Conservation (phyloP, 2,329 filamentous ascomycete species). For the Geoglossum cookeanum region DNA sequence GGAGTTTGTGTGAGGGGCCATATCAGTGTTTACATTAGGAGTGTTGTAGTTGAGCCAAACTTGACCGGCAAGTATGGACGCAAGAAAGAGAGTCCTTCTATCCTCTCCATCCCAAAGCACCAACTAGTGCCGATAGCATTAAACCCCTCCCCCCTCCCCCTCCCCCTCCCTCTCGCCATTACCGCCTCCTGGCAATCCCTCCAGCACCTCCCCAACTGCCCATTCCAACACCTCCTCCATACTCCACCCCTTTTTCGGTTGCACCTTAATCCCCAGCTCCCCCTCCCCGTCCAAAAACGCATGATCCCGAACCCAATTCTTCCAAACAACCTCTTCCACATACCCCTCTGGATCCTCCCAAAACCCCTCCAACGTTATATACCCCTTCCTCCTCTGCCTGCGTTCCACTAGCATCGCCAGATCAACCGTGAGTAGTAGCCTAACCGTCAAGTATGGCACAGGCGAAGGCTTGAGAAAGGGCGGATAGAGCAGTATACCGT, state of each 20-base stretch:
- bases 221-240: constrained; percentile 46
- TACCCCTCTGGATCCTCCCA: constrained; percentile 92
- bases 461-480: constrained; percentile 17
- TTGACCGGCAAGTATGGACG: neutral
- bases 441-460: constrained; percentile 40
- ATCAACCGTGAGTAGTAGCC: constrained; percentile 57
- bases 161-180: neutral
- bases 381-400: constrained; percentile 8
- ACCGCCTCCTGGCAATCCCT: neutral
- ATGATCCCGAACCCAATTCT: constrained; percentile 73
- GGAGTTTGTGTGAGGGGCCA: too few relatives aligned
- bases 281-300: constrained; percentile 56
- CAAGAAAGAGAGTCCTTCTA: neutral
- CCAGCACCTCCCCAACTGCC: constrained; percentile 40
- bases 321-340: constrained; percentile 89
- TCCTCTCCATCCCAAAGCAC: neutral
- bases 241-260: constrained; percentile 37
- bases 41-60: neutral
- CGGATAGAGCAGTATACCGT: constrained; percentile 75
- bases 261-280: constrained; percentile 29
- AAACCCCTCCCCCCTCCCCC: neutral
- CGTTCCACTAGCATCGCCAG: constrained; percentile 24
- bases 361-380: constrained; percentile 45
- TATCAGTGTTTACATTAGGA: too few relatives aligned
- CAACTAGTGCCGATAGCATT: neutral